Evolutionary conservation across 352 stramenopile species (phyloP), one percentile per base, ranked within the genome.

Genomic region (Phytophthora tubulina): DNA sequence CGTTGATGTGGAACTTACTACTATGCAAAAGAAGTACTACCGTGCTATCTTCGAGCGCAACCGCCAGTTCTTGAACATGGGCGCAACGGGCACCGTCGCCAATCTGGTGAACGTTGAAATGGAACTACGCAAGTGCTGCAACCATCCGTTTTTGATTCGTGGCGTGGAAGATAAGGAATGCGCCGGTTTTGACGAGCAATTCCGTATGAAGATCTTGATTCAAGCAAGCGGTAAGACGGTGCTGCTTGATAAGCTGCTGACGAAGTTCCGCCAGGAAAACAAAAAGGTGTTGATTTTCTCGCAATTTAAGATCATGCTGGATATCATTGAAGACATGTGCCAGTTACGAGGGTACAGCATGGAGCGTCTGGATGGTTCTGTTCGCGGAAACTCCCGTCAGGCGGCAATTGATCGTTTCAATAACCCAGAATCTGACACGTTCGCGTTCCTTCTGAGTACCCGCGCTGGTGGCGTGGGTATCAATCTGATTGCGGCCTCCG

Each of bases 1-100:
- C 41, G 98, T 99, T 70, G 98, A 99, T 86, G 98, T 99, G 15
- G 98, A 99, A 77, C 86, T 99, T n/a, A 99, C 98, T 39, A 99
- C 95, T 14, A 92, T 99, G 76, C 98, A 99, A 78, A 99, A 99
- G 78, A 96, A 96, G 53, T 96, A 96, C 65, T 96, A 96, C 71
- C 87, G 90, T 45, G 98, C 98, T 39, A 99, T 99, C 63, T 99
- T 99, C 72, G 98, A 99, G 81, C 94, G 98, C 41, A 99, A 99
- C 63, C 88, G 93, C 10, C 86, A 87, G 17, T 98, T 97, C 62
- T 80, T 98, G 48, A 97, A 95, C 66, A 92, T 91, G 80, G 90
- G 87, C 5, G 72, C 85, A 3, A 85, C 97, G 33, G 88, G 98
- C 7, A 98, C 90, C 3, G 96, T 98, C 53, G 95, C 87, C 9